Conservation (phyloP, 2,329 filamentous ascomycete species). For the Xylariaceae sp. region DNA sequence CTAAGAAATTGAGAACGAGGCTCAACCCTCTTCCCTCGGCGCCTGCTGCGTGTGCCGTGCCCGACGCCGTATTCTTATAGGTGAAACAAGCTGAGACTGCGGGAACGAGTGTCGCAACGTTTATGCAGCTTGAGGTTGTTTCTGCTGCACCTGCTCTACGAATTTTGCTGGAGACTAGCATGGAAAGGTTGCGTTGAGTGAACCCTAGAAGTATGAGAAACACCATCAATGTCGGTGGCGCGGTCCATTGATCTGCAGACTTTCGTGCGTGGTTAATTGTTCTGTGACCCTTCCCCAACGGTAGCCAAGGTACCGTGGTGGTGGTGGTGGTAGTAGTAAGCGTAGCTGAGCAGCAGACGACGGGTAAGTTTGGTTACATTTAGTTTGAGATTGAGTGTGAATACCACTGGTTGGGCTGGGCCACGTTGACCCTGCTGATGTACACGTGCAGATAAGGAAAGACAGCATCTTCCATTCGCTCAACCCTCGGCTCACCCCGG, state of each 20-base stretch:
- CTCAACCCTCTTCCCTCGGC: neutral
- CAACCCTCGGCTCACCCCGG: conserved; percentile 2
- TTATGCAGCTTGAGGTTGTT: neutral
- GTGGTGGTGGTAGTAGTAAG: conserved; percentile 36
- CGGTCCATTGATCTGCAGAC: conserved; percentile 24
- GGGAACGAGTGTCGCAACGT: neutral
- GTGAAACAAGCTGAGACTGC: neutral
- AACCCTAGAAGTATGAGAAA: neutral
- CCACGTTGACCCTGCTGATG: conserved; percentile 35
- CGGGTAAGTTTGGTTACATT: conserved; percentile 30
- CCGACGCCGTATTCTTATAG: conserved; percentile 21
- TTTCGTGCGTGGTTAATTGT: conserved; percentile 17
- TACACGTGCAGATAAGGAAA: conserved; percentile 34
- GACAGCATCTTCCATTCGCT: conserved; percentile 26
- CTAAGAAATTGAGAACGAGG: neutral
- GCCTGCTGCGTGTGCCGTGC: conserved; percentile 6
- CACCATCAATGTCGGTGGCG: conserved; percentile 17
- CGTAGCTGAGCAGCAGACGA: conserved; percentile 25
- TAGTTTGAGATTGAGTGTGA: conserved; percentile 30
- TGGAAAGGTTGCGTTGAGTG: conserved; percentile 1
- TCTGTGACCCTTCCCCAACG: conserved; percentile 8
- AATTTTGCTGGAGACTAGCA: neutral
- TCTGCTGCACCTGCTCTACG: neutral
- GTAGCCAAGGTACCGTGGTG: neutral
- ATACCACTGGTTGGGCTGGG: conserved; percentile 15